Base-by-base conservation (phyloP, 306 rosid species). In the Begonia loranthoides region DNA sequence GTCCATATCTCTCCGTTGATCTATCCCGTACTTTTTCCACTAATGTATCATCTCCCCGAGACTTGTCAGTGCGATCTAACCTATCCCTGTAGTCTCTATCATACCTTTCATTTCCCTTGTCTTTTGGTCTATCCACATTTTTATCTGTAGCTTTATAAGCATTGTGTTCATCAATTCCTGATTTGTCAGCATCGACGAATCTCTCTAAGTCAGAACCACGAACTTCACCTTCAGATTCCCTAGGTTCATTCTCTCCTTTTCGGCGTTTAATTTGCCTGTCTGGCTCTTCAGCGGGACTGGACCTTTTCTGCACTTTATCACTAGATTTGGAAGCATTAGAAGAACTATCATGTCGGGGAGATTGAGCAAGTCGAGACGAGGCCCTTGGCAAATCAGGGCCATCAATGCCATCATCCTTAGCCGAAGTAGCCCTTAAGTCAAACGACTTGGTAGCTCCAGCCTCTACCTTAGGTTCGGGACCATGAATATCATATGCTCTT, bases 251-350 rank as follows among this genome's bases (percentile, higher is more conserved):
- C 47, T 86, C 95, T 56, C 94, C 99, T 67, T 86, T 90, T 64
- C 99, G 65, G 9, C 99, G 84, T 63, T 90, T 90, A 71, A 80
- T 78, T 60, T 72, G 73, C 73, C 95, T 90, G 63, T 90, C 99
- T 17, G 78, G 82, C 48, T 83, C 99, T 67, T 90, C 99, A 43
- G 85, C 83, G 59, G 99, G 93, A 68, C 94, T 68, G 24, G 77
- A 72, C 67, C 99, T 76, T 75, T 90, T 90, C 67, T 72, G 99
- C 68, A 68, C 69, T 72, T 90, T 90, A 60, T 90, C 99, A 59
- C 69, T 71, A 22, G 88, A 74, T 66, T 79, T 90, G 21, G 80
- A 73, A 61, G 73, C 52, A 15, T 63, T 53, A 44, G 66, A 68
- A 28, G 79, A 59, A 55, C 41, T 79, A 33, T 90, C 96, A 68